A percentile compares a stretch with the other conserved stretches of the same genome.
Evolutionary conservation across 2,329 filamentous ascomycete genomes (phyloP).

Genomic region (Talaromyces sp.): DNA sequence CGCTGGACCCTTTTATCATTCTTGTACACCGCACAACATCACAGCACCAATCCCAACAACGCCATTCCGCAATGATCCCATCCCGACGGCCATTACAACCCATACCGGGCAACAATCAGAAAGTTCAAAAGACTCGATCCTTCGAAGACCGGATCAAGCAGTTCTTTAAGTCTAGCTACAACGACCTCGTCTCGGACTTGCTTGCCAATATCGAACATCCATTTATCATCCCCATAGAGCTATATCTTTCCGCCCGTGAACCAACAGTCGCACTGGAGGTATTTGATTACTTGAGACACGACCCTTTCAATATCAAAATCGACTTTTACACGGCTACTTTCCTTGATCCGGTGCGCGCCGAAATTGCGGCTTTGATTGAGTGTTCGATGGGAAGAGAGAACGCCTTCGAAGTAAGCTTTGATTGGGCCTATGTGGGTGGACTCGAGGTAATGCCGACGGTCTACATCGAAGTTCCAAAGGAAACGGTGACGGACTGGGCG

Average conservation of each 20-base stretch:
- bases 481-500: conserved; percentile 12
- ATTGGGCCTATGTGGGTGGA: not conserved
- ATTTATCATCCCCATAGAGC: conserved; percentile 12
- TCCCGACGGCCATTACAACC: not conserved
- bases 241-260: conserved; percentile 1
- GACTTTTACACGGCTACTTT: not conserved
- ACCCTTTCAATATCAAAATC: not conserved
- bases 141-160: not conserved
- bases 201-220: not conserved
- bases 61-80: not conserved
- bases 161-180: not conserved
- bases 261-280: not conserved
- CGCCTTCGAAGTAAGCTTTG: not conserved
- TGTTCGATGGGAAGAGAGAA: not conserved
- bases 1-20: not conserved
- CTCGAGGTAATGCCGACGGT: conserved; percentile 2
- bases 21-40: not conserved
- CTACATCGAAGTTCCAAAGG: not conserved
- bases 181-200: not conserved
- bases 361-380: not conserved
- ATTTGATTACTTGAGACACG: not conserved
- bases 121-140: not conserved
- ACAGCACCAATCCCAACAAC: not conserved
- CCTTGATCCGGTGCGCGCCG: not conserved
- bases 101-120: not conserved